These are phyloP conservation scores for Penicillium desertorum DNA, from an alignment of 495 filamentous ascomycete genomes.

Conservation along the genomic window DNA sequence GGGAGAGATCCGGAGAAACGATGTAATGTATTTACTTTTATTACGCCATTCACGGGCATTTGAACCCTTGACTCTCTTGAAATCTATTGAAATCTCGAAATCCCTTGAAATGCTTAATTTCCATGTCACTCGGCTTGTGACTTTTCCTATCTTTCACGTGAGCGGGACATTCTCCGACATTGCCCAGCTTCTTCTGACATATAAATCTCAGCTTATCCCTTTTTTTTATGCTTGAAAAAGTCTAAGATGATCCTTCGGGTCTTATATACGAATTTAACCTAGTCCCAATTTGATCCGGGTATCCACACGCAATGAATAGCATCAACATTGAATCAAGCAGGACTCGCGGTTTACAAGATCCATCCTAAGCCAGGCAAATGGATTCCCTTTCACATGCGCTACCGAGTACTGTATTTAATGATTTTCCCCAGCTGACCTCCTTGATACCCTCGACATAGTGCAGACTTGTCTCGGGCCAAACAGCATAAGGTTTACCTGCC, in stretches of 20 bases:
- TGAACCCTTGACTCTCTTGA: background rate
- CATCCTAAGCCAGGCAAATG: background rate
- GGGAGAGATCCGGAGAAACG: conserved; percentile 10
- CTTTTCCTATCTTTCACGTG: background rate
- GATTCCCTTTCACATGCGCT: background rate
- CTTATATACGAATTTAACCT: background rate
- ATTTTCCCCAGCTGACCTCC: background rate
- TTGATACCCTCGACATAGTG: background rate
- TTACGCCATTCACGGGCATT: background rate
- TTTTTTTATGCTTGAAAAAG: background rate
- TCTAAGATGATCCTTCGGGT: background rate
- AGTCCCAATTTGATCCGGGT: background rate
- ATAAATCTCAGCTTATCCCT: background rate
- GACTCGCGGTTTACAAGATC: background rate
- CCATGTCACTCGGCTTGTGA: conserved; percentile 3
- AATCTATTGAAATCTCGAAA: background rate
- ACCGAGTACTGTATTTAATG: background rate
- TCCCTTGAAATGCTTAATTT: conserved; percentile 2
- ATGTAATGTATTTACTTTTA: background rate
- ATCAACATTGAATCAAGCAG: background rate
- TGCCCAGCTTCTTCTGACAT: background rate
- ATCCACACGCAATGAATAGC: background rate
- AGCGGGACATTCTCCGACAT: background rate
- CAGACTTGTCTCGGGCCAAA: no score
- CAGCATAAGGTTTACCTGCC: no score